These are phyloP conservation scores for Boletus rubescentipes DNA, from an alignment of 768 basidiomycete genomes.

Conservation along the genomic window DNA sequence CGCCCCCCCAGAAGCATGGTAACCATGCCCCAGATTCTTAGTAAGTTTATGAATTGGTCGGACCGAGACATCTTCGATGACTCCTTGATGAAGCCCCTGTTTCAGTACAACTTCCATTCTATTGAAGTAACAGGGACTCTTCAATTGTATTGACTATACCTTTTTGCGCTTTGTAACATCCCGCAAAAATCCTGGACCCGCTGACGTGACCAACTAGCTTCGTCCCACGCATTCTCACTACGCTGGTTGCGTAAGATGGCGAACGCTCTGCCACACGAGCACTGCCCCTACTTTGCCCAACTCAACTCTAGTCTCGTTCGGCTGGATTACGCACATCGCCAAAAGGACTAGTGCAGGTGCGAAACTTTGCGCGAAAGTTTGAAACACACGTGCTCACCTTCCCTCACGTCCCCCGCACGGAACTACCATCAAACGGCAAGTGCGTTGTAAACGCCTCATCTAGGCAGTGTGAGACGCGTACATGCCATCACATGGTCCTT, in stretches of 20 bases:
- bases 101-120: slow-evolving; percentile 8
- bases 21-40: neutral
- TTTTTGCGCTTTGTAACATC: neutral
- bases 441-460: neutral
- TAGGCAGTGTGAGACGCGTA: neutral
- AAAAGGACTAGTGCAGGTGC: neutral
- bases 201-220: neutral
- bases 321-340: neutral
- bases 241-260: slow-evolving; percentile 8
- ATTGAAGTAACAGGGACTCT: neutral
- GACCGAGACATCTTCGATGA: neutral
- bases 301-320: neutral
- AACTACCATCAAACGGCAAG: slow-evolving; percentile 8
- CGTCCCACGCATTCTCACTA: slow-evolving; percentile 1
- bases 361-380: neutral
- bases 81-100: slow-evolving; percentile 7
- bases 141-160: neutral
- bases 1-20: neutral
- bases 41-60: neutral
- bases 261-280: neutral
- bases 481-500: slow-evolving; percentile 1
- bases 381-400: neutral
- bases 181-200: neutral
- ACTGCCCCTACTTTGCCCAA: slow-evolving; percentile 7
- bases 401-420: neutral